Base-by-base conservation (phyloP, 768 basidiomycete species). In the Rickenella mellea region DNA sequence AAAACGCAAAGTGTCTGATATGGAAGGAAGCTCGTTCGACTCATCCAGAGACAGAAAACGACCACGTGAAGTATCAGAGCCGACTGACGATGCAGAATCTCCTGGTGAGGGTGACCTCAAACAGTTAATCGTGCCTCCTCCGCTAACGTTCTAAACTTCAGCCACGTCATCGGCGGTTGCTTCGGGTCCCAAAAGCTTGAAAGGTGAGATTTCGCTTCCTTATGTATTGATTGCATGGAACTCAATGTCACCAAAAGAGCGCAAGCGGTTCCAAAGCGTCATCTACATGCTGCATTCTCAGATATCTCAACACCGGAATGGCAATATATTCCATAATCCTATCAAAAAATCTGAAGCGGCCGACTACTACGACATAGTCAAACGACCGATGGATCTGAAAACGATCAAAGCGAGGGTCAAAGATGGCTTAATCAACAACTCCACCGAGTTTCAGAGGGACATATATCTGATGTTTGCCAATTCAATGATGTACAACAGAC, bases 401-500 rank as follows among this genome's bases (percentile, higher is more conserved):
- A 93, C 86, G 0, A 86, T 98, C 57, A 89, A 90, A 59, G 67
- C 67, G n/a, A 76, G 73, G 48, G 78, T 94, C 44, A 86, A 84
- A 52, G 89, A 93, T 51, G 90, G 90, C 0, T 48, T 74, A 2
- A 90, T 96, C 36, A 66, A 73, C 4, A 89, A 76, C 50, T 85
- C 88, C 1, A 70, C 83, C 25, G 91, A 97, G 56, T 96, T 83
- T 53, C 85, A 93, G 56, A 70, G 90, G 48, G 94, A 96, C 52
- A 75, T 93, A 8, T 83, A 78, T 55, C 68, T 96, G 48, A 94
- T 97, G 83, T 94, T 96, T 60, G 86, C 90, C 6, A 97, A 98
- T 59, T 88, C 94, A 4, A 83, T 94, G 78, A 90, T 97, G 85
- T 98, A 91, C 59, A 98, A 98, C 50, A 68, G 82, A 36, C 84